Evolutionary conservation across 176 grass and related monocot genomes (phyloP), one percentile per base, ranked within the genome.

Genomic region (Eremochloa ophiuroides): DNA sequence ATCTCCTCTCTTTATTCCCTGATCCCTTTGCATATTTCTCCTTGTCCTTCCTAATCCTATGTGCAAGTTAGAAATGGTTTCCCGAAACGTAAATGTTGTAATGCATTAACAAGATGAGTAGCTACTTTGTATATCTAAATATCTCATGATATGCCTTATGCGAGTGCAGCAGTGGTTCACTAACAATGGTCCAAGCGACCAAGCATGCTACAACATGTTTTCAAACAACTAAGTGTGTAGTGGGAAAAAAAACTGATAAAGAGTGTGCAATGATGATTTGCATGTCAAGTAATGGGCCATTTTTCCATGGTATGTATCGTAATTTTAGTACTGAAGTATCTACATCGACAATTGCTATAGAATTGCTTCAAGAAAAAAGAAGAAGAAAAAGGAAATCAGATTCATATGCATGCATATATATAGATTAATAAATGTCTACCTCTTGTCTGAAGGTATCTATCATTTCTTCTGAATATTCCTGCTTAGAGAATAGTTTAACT

Each of bases 391-490:
- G 46, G 15, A 17, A 73, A 1, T 25, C 15, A 41, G 33, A 20
- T 56, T 86, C 35, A 18, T 34, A 28, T 71, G 31, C 2, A 30
- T 51, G 43, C 29, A 23, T 66, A 62, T 3, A 61, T 53, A 91
- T 59, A 50, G 58, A 69, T 55, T n/a, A 55, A 55, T n/a, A 55
- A 10, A 55, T 79, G 40, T 73, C 7, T 84, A 98, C 95, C 92
- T 98, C 95, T 91, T 94, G 92, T 85, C 88, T 98, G 86, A 98
- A 98, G 42, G 84, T 89, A 66, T 79, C 75, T 88, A 98, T 83
- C 75, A 93, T 75, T 53, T 98, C 95, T 16, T 94, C 90, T 34
- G 95, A 94, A 80, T 98, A 98, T 91, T 98, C 92, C 47, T 98
- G 92, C 34, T 87, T 88, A 56, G 86, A 93, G 69, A 98, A 95